Conservation (phyloP, 2,329 filamentous ascomycete species). For the Beauveria sp. region DNA sequence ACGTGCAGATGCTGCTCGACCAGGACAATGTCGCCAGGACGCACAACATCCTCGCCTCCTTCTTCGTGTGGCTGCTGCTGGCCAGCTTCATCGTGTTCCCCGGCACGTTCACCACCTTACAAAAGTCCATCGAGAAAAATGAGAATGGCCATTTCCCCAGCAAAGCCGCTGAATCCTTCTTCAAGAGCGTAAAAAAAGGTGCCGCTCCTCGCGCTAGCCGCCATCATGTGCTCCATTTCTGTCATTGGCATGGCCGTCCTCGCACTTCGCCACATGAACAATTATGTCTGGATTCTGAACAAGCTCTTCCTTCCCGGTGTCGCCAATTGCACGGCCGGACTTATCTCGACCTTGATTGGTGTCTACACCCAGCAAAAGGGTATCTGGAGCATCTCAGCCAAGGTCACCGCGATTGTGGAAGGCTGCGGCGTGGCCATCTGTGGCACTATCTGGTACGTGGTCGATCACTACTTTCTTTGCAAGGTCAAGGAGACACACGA, state of each 20-base stretch:
- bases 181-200: conserved; percentile 25
- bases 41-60: conserved; percentile 38
- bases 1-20: conserved; percentile 39
- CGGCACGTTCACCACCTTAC: conserved; percentile 40
- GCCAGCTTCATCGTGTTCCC: conserved; percentile 46
- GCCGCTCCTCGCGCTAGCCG: conserved; percentile 36
- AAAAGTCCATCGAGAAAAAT: conserved; percentile 18
- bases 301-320: conserved; percentile 38
- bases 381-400: conserved; percentile 35
- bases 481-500: conserved; percentile 24
- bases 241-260: conserved; percentile 32
- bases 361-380: conserved; percentile 41
- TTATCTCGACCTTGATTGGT: conserved; percentile 41
- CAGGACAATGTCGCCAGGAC: conserved; percentile 36
- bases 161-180: conserved; percentile 16
- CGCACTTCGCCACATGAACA: conserved; percentile 35
- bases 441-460: conserved; percentile 22
- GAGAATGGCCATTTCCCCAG: conserved; percentile 13
- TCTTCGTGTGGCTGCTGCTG: conserved; percentile 39
- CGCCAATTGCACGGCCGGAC: conserved; percentile 41
- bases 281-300: conserved; percentile 49
- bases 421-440: conserved; percentile 21
- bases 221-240: conserved; percentile 31
- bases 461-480: conserved; percentile 24
- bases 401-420: conserved; percentile 29